These are phyloP conservation scores for Erythrophleum ivorense DNA, from an alignment of 331 rosid genomes.

Conservation along the genomic window DNA sequence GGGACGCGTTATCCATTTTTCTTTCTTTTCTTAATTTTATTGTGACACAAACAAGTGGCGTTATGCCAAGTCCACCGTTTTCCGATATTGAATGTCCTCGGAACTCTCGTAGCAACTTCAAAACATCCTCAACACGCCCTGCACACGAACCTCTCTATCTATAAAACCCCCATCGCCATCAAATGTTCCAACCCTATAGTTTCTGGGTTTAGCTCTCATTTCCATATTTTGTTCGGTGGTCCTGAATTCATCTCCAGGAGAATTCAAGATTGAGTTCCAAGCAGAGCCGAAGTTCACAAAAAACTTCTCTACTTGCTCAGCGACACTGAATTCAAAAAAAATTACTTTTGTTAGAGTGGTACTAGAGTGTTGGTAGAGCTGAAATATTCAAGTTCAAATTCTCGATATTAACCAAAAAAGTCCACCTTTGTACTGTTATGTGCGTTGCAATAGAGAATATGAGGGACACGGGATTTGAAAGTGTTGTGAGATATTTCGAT, in stretches of 20 bases:
- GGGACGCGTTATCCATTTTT: slow-evolving; percentile 7
- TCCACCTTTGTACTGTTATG: neutral
- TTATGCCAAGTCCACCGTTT: neutral
- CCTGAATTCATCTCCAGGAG: neutral
- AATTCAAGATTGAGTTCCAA: neutral
- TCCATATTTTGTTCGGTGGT: neutral
- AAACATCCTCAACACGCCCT: neutral
- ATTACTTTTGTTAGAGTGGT: too few relatives aligned
- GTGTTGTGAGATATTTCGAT: slow-evolving; percentile 62
- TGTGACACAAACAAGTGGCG: neutral
- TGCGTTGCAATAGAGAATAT: slow-evolving; percentile 3
- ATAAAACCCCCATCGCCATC: neutral
- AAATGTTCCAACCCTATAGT: neutral
- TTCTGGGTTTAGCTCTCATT: neutral
- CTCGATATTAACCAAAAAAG: too few relatives aligned
- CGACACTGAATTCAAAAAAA: too few relatives aligned
- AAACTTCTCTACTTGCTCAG: too few relatives aligned
- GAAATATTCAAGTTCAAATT: too few relatives aligned
- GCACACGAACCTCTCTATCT: neutral
- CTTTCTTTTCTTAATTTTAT: neutral
- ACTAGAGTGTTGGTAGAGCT: too few relatives aligned
- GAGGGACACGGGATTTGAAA: slow-evolving; percentile 38
- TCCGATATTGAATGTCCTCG: slow-evolving; percentile 15
- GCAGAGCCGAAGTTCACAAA: too few relatives aligned
- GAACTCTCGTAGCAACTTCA: slow-evolving; percentile 50